These are phyloP conservation scores for Didymella pomorum DNA, from an alignment of 2,329 filamentous ascomycete species.

Conservation along the genomic window DNA sequence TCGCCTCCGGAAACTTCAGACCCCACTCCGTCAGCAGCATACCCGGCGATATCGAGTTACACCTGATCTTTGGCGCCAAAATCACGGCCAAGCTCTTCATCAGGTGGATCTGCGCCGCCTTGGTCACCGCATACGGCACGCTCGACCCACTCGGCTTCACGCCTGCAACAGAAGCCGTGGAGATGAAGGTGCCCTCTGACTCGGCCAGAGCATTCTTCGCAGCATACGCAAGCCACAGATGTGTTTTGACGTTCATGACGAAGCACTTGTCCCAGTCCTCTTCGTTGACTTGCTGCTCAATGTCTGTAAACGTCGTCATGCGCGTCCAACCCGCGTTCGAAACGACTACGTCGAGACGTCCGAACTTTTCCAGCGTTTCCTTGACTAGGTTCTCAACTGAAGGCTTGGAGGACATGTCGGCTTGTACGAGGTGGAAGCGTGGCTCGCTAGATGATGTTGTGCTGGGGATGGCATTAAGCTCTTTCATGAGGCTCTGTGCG, in stretches of 20 bases:
- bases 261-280: conserved; percentile 73
- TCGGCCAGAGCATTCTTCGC: conserved; percentile 66
- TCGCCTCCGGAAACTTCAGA: conserved; percentile 56
- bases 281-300: conserved; percentile 65
- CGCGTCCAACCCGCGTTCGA: conserved; percentile 69
- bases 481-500: conserved; percentile 52
- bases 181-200: conserved; percentile 69
- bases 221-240: conserved; percentile 62
- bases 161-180: conserved; percentile 70
- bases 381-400: conserved; percentile 55
- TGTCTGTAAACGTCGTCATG: conserved; percentile 65
- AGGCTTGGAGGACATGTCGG: conserved; percentile 55
- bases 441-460: conserved; percentile 40
- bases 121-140: conserved; percentile 78
- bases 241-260: conserved; percentile 66
- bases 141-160: conserved; percentile 70
- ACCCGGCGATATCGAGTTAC: conserved; percentile 71
- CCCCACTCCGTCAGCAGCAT: conserved; percentile 68
- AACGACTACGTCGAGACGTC: conserved; percentile 58
- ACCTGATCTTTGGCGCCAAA: conserved; percentile 67
- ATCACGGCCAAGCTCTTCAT: conserved; percentile 70
- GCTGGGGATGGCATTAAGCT: conserved; percentile 51
- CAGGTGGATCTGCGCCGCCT: conserved; percentile 75
- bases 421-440: conserved; percentile 55
- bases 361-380: conserved; percentile 56